These are phyloP conservation scores for Citrus inodora DNA, from an alignment of 345 rosid genomes.

Conservation along the genomic window DNA sequence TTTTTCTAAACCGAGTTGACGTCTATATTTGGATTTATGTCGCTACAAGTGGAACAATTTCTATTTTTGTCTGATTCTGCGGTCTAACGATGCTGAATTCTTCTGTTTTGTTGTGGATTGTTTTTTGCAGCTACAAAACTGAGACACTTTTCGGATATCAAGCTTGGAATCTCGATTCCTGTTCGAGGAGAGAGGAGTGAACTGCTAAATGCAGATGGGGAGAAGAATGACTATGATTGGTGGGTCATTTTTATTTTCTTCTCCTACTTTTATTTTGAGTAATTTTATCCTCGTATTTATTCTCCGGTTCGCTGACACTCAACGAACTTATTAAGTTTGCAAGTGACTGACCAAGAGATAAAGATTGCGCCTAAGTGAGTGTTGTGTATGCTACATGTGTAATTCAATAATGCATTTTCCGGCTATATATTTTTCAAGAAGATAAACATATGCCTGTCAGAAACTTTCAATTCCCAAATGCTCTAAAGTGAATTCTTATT, in stretches of 20 bases:
- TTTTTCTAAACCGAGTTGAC: conserved; percentile 25
- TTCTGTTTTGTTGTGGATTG: conserved; percentile 20
- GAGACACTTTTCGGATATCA: conserved; percentile 75
- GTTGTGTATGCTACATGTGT: not conserved
- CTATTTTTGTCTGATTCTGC: conserved; percentile 7
- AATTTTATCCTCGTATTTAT: not conserved
- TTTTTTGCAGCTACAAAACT: conserved; percentile 64
- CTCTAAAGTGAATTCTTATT: not conserved
- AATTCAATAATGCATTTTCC: not conserved
- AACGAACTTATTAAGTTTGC: conserved; percentile 7
- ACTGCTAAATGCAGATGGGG: conserved; percentile 78
- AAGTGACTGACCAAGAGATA: not conserved
- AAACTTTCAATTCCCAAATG: not conserved
- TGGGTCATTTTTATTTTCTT: conserved; percentile 31
- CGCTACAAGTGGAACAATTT: not conserved
- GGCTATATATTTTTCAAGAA: not conserved
- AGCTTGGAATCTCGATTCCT: conserved; percentile 66
- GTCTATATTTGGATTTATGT: conserved; percentile 6
- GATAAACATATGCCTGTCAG: not conserved
- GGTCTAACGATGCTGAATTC: conserved; percentile 15
- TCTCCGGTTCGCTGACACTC: not conserved
- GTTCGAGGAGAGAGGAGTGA: conserved; percentile 86
- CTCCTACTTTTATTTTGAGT: not conserved
- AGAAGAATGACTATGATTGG: conserved; percentile 98
- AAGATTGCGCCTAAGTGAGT: not conserved